These are phyloP conservation scores for Heterobasidion occidentale DNA, from an alignment of 1,284 basidiomycete species.

Conservation along the genomic window DNA sequence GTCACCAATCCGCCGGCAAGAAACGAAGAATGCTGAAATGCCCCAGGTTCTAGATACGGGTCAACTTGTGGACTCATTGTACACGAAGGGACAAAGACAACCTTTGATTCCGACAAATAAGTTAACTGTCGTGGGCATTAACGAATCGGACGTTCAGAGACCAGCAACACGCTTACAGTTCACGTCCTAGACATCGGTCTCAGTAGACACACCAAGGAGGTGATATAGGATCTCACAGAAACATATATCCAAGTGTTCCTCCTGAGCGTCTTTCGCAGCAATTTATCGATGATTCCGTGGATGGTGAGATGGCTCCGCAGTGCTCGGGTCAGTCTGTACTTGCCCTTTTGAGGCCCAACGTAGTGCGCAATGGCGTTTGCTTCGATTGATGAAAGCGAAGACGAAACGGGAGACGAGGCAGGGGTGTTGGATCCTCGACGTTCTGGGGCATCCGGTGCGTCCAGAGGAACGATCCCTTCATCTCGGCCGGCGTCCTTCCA, in stretches of 20 bases:
- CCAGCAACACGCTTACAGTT: conserved; percentile 28
- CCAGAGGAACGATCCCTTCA: conserved; percentile 44
- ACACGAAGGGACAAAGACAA: conserved; percentile 7
- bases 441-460: conserved; percentile 20
- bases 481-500: conserved; percentile 62
- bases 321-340: conserved; percentile 30
- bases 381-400: conserved; percentile 16
- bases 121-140: conserved; percentile 35
- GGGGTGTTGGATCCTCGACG: conserved; percentile 13
- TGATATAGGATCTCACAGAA: conserved; percentile 20
- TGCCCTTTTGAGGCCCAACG: conserved; percentile 24
- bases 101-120: conserved; percentile 69
- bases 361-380: conserved; percentile 45
- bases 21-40: conserved; percentile 69
- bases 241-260: conserved; percentile 69
- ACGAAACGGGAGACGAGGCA: conserved; percentile 9
- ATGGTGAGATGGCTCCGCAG: conserved; percentile 42
- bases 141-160: background rate
- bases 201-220: background rate
- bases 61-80: background rate
- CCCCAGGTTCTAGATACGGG: conserved; percentile 35
- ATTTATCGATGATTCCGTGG: conserved; percentile 44
- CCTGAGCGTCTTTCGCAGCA: conserved; percentile 54
- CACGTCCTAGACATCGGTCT: conserved; percentile 28
- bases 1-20: conserved; percentile 51